Percentiles rank a stretch among this genome's conserved stretches.
Conservation (phyloP, 306 rosid species). For the Quercus agrifolia region DNA sequence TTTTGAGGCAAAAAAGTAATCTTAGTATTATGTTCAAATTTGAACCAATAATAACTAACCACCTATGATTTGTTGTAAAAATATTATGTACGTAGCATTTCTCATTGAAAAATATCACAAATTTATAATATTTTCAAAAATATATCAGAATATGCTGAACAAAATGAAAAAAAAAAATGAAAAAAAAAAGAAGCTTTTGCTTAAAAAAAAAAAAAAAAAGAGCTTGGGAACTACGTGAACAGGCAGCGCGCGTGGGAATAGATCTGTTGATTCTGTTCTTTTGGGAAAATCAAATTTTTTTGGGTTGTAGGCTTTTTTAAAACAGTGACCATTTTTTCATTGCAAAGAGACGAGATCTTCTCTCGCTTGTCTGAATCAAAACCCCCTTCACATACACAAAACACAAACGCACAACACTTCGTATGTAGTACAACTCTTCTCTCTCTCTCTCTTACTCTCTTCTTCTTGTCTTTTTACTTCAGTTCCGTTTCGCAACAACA, state of each 20-base stretch:
- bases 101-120: too few species aligned
- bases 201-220: background rate
- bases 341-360: slow-evolving; percentile 12
- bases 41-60: too few species aligned
- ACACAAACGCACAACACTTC: background rate
- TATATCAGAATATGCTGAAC: too few species aligned
- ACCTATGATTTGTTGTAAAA: too few species aligned
- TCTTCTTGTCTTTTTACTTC: background rate
- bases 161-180: background rate
- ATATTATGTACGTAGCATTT: too few species aligned
- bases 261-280: background rate
- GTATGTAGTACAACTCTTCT: background rate
- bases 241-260: background rate
- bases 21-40: too few species aligned
- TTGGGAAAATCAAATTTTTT: background rate
- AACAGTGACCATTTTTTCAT: background rate
- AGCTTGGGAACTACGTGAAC: background rate
- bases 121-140: too few species aligned
- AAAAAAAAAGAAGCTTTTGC: too few species aligned
- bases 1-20: too few species aligned
- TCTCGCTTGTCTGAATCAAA: slow-evolving; percentile 32
- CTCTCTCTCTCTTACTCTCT: slow-evolving; percentile 1
- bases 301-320: background rate
- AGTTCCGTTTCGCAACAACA: background rate
- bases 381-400: background rate